phyloP scores from a whole-genome alignment of 148 eudicot species.

The Camellia granthamiana region DNA sequence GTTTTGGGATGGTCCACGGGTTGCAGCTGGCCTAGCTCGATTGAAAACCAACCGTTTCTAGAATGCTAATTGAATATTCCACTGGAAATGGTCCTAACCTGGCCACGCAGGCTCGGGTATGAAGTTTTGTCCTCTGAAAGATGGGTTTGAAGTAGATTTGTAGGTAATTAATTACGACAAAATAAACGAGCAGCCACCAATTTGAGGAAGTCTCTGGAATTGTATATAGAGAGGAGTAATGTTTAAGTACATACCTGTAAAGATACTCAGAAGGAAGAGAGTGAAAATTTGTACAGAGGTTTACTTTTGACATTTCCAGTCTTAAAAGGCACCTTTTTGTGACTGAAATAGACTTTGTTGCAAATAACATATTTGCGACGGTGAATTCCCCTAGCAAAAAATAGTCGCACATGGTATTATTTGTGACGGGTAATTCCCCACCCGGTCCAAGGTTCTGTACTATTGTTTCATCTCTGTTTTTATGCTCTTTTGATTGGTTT shows the following conservation, averaged over 20 bases:
- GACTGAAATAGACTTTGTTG: too few relatives aligned
- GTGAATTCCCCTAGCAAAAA: too few relatives aligned
- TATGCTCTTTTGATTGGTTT: too few relatives aligned
- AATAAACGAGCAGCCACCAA: slow-evolving; percentile 15
- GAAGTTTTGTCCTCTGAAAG: slow-evolving; percentile 41
- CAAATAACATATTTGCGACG: too few relatives aligned
- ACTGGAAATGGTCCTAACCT: not conserved
- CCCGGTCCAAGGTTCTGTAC: too few relatives aligned
- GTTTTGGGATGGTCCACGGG: slow-evolving; percentile 93
- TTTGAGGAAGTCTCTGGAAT: slow-evolving; percentile 15
- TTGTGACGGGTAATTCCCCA: too few relatives aligned
- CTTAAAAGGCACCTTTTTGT: too few relatives aligned
- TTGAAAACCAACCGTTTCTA: slow-evolving; percentile 35
- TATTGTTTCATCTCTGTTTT: too few relatives aligned
- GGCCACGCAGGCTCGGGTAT: slow-evolving; percentile 24
- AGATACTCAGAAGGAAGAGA: slow-evolving; percentile 22
- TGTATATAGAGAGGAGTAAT: slow-evolving; percentile 50
- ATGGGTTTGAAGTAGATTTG: slow-evolving; percentile 5
- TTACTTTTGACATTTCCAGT: not conserved
- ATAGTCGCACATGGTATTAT: too few relatives aligned
- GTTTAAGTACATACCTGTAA: slow-evolving; percentile 42
- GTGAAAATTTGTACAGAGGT: slow-evolving; percentile 5
- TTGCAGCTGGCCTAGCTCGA: slow-evolving; percentile 73
- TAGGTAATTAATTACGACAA: slow-evolving; percentile 7
- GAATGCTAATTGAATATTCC: slow-evolving; percentile 37